These are phyloP conservation scores for Geotrichum australiense DNA, from an alignment of 1,139 yeast species.

Conservation along the genomic window DNA sequence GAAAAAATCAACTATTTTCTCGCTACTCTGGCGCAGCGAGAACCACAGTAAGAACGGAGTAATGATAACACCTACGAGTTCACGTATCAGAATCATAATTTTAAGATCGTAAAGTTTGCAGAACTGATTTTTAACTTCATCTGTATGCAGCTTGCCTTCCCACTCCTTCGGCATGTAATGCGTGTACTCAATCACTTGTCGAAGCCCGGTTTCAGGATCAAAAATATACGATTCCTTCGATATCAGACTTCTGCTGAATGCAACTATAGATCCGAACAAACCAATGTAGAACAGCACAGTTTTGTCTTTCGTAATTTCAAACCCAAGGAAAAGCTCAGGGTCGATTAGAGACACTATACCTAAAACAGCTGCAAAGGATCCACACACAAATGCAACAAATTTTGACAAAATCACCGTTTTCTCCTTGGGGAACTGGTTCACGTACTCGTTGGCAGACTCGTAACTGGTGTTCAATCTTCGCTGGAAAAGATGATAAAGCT, in stretches of 20 bases:
- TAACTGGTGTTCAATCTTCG: conserved; percentile 70
- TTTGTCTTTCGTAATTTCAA: conserved; percentile 75
- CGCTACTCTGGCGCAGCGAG: conserved; percentile 64
- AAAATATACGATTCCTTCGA: conserved; percentile 57
- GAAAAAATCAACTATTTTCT: conserved; percentile 78
- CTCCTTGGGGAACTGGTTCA: conserved; percentile 89
- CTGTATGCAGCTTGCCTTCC: conserved; percentile 79
- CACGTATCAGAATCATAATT: conserved; percentile 65
- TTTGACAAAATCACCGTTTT: conserved; percentile 55
- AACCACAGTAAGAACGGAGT: conserved; percentile 88
- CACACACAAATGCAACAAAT: conserved; percentile 70
- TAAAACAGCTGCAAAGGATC: conserved; percentile 83
- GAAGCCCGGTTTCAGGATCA: conserved; percentile 82
- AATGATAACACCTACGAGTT: conserved; percentile 68
- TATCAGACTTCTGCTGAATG: conserved; percentile 56
- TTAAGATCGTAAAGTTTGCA: conserved; percentile 70
- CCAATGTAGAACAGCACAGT: conserved; percentile 85
- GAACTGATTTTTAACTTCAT: conserved; percentile 74
- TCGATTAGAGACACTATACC: conserved; percentile 82
- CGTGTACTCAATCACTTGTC: conserved; percentile 74
- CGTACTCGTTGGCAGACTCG: conserved; percentile 72
- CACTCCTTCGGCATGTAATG: conserved; percentile 85
- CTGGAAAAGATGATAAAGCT: conserved; percentile 78
- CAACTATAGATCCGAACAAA: conserved; percentile 75
- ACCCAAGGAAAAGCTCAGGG: conserved; percentile 84